Conservation (phyloP, 164 flowering plant genomes). For the Sedum album region DNA sequence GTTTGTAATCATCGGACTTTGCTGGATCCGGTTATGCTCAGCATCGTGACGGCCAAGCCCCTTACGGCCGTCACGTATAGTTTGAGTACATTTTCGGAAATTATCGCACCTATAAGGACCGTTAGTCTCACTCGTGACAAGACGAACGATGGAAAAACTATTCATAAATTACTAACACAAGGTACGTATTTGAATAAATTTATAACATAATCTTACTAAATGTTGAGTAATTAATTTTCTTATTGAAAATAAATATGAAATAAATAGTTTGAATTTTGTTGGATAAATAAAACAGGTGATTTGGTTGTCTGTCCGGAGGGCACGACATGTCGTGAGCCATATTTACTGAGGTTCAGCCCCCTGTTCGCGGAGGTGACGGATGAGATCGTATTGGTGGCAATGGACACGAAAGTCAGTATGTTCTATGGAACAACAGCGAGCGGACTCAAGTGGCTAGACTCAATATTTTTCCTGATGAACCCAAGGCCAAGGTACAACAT, state of each 20-base stretch:
- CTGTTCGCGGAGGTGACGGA: conserved; percentile 74
- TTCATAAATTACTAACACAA: conserved; percentile 16
- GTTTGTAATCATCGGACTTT: conserved; percentile 8
- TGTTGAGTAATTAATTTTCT: too few species aligned
- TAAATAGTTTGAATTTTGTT: neutral
- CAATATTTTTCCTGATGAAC: conserved; percentile 80
- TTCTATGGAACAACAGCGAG: conserved; percentile 86
- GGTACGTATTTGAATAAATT: neutral
- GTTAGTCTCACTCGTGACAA: conserved; percentile 25
- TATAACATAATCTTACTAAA: too few species aligned
- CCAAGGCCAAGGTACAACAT: conserved; percentile 56
- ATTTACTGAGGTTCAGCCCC: conserved; percentile 68
- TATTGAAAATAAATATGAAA: neutral
- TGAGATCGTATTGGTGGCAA: conserved; percentile 78
- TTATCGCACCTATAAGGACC: conserved; percentile 26
- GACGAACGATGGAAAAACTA: conserved; percentile 20
- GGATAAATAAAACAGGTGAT: conserved; percentile 20
- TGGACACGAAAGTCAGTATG: conserved; percentile 56
- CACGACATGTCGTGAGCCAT: conserved; percentile 91
- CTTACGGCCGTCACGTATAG: conserved; percentile 11
- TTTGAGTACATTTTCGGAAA: conserved; percentile 8
- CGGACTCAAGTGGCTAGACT: conserved; percentile 76
- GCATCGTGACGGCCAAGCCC: neutral
- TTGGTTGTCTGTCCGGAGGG: conserved; percentile 84
- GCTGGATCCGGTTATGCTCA: conserved; percentile 11